Evolutionary conservation across 2,329 filamentous ascomycete species (phyloP), one percentile per base, ranked within the genome.

Genomic region (Cytospora paraplurivora): DNA sequence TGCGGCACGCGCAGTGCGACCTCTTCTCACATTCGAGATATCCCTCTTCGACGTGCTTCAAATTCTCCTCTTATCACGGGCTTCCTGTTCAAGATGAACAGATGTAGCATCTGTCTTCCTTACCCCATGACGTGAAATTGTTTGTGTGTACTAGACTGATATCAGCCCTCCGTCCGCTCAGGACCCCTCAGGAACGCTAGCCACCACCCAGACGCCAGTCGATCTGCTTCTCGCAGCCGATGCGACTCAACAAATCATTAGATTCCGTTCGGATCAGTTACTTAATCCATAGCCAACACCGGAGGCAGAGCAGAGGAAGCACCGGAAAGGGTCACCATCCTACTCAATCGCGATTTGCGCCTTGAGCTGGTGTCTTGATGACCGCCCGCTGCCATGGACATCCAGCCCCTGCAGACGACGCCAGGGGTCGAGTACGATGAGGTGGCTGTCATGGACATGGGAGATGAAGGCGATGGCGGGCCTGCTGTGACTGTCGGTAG

Each of bases 381-480:
- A 33, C 32, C 19, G 38, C 51, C 15, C 7, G 27, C 51, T 33
- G 56, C 34, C 33, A 65, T 66, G 62, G 65, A 62, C 33, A 47
- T 49, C 56, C 56, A 50, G 33, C 62, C 59, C n/a, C 11, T 65
- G 13, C 55, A 54, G 35, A 64, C 56, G 34, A 66, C 62, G 19
- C 62, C 65, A 27, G 51, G 51, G 34, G 44, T 71, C 66, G 68
- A 71, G 19, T 71, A 67, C 64, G 70, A 70, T 51, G 66, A 70
- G 41, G 60, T 67, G 5, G 65, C 67, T 32, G 63, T 70, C 35
- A 47, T 67, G 49, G 66, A 67, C 21, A 50, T 54, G 13, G 67
- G 58, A 15, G 65, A 68, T n/a, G 65, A 60, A 1, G 63, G 52
- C 44, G 59, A 68, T 34, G 33, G 59, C 12, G 50, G 10, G 11